A percentile compares a stretch with the other conserved stretches of the same genome.
These are phyloP conservation scores for Moesziomyces aphidis DNA, from an alignment of 1,284 basidiomycete genomes.

Conservation along the genomic window DNA sequence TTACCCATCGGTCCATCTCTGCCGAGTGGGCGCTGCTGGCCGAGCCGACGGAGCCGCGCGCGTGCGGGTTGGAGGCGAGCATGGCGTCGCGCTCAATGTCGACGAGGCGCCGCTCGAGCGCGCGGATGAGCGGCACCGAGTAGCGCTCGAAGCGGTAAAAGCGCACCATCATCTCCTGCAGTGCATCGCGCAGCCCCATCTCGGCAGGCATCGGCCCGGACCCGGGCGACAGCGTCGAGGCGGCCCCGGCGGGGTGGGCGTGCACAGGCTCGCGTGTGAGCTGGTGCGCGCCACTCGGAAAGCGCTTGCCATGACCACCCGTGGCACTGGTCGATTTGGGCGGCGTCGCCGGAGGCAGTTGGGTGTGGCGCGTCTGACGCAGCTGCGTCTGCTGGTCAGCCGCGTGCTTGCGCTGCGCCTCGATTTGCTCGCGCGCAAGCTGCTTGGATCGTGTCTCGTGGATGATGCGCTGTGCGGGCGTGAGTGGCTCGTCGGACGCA, in stretches of 20 bases:
- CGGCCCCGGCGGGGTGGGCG: too few species aligned
- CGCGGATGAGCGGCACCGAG: conserved; percentile 63
- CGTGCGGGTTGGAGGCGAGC: conserved; percentile 48
- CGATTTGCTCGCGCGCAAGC: conserved; percentile 40
- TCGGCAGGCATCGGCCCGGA: conserved; percentile 50
- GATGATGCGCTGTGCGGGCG: conserved; percentile 61
- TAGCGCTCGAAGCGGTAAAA: conserved; percentile 67
- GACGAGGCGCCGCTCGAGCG: conserved; percentile 61
- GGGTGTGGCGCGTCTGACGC: not conserved
- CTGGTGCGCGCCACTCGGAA: conserved; percentile 41
- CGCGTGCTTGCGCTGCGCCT: conserved; percentile 30
- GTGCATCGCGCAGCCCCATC: conserved; percentile 54
- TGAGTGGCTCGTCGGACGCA: conserved; percentile 34
- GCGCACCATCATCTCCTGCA: conserved; percentile 66
- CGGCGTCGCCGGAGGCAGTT: conserved; percentile 11
- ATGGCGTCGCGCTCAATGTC: conserved; percentile 65
- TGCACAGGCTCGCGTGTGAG: conserved; percentile 25
- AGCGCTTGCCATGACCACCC: conserved; percentile 15
- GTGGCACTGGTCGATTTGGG: conserved; percentile 11
- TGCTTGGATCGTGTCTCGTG: conserved; percentile 56
- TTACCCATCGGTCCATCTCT: conserved; percentile 64
- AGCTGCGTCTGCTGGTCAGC: conserved; percentile 9
- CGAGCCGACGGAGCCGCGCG: conserved; percentile 9
- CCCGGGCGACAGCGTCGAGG: conserved; percentile 42
- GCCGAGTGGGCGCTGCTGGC: conserved; percentile 12